A percentile compares a stretch with the other conserved stretches of the same genome.
Evolutionary conservation across 371 early-diverging fungal species (phyloP).

Genomic region (Ordospora pajunii): DNA sequence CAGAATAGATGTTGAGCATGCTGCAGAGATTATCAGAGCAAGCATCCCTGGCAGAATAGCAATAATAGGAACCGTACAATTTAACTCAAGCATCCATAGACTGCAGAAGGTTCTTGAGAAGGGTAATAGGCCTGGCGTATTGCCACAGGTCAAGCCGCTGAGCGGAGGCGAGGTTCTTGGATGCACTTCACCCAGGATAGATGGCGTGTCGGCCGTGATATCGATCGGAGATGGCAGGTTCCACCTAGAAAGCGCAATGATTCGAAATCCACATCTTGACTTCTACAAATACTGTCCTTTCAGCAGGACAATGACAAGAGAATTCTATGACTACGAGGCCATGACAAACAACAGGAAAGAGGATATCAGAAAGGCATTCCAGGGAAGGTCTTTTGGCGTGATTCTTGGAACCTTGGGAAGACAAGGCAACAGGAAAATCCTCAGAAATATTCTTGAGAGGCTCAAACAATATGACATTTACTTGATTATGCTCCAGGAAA

Average conservation of each 20-base stretch:
- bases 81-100: conserved; percentile 75
- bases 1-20: conserved; percentile 80
- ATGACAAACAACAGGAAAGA: conserved; percentile 74
- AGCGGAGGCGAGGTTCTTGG: conserved; percentile 96
- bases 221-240: conserved; percentile 91
- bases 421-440: conserved; percentile 83
- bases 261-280: conserved; percentile 78
- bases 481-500: conserved; percentile 53
- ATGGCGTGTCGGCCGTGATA: conserved; percentile 62
- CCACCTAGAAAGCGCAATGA: conserved; percentile 97
- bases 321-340: conserved; percentile 78
- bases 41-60: conserved; percentile 71
- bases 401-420: conserved; percentile 92
- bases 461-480: conserved; percentile 62
- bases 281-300: conserved; percentile 96
- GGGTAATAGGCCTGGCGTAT: background rate
- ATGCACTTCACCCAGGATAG: conserved; percentile 84
- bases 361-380: conserved; percentile 67
- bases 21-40: conserved; percentile 71
- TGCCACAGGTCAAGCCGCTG: conserved; percentile 82
- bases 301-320: conserved; percentile 74
- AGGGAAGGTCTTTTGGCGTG: conserved; percentile 68
- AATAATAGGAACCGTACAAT: conserved; percentile 90
- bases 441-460: conserved; percentile 62
- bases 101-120: conserved; percentile 10